phyloP scores from a whole-genome alignment of 768 basidiomycete genomes.

The Kwoniella dejecticola region DNA sequence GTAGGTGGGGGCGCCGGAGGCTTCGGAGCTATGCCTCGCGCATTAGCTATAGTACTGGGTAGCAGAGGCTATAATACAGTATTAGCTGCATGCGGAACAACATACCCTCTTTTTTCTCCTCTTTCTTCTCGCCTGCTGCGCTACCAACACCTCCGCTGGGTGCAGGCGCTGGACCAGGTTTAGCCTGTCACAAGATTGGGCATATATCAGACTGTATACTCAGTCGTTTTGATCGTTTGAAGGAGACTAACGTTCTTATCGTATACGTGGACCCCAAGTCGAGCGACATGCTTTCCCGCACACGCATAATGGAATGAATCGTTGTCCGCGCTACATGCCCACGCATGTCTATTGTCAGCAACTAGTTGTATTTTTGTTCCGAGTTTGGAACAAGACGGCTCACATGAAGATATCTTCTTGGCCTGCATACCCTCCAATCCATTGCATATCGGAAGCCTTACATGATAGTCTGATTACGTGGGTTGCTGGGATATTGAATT shows the following conservation, averaged over 20 bases:
- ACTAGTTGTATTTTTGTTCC: no score
- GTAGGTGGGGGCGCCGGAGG: conserved; percentile 7
- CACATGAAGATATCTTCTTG: conserved; percentile 48
- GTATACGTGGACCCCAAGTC: conserved; percentile 46
- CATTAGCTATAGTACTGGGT: no score
- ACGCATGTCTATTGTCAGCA: neutral
- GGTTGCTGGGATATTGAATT: conserved; percentile 46
- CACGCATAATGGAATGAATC: conserved; percentile 54
- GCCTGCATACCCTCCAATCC: conserved; percentile 39
- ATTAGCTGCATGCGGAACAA: conserved; percentile 1
- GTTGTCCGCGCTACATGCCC: conserved; percentile 44
- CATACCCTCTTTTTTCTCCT: conserved; percentile 17
- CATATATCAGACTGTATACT: no score
- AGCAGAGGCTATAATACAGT: no score
- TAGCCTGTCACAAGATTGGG: conserved; percentile 9
- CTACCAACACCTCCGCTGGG: conserved; percentile 16
- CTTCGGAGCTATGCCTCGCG: conserved; percentile 13
- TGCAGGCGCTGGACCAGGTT: conserved; percentile 15
- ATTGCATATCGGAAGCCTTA: conserved; percentile 47
- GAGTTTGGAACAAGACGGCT: neutral
- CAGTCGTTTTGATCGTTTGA: neutral
- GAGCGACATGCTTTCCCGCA: conserved; percentile 51
- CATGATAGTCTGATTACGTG: conserved; percentile 45
- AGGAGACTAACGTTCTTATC: conserved; percentile 46
- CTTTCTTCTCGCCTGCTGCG: conserved; percentile 17